Conservation (phyloP, 2,329 filamentous ascomycete species). For the Trichoderma lentiforme region DNA sequence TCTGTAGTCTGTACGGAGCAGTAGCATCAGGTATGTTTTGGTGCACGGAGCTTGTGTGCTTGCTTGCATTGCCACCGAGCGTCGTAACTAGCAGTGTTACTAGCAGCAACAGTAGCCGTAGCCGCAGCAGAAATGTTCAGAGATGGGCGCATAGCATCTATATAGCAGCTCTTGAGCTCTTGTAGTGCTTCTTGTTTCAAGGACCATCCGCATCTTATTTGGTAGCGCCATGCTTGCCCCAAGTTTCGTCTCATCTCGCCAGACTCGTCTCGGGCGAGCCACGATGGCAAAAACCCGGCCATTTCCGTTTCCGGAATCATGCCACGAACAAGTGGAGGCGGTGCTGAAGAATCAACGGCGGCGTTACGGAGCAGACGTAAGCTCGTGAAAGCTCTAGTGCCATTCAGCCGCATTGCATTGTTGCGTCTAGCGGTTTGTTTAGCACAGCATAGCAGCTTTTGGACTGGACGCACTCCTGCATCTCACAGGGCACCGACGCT, state of each 20-base stretch:
- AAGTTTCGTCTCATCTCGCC: not conserved
- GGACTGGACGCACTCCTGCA: slow-evolving; percentile 4
- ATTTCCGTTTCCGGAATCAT: slow-evolving; percentile 9
- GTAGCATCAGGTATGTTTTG: not conserved
- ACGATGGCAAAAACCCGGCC: not conserved
- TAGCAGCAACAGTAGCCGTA: not conserved
- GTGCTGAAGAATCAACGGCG: not conserved
- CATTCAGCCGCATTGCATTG: slow-evolving; percentile 4
- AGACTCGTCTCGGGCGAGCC: not conserved
- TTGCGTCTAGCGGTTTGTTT: not conserved
- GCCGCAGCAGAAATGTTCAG: not conserved
- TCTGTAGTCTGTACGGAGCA: not conserved
- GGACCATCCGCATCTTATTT: not conserved
- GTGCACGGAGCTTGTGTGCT: not conserved
- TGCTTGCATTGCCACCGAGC: too few relatives aligned
- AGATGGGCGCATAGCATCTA: not conserved
- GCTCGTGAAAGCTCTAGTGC: not conserved
- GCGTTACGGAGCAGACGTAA: not conserved
- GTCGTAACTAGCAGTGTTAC: not conserved
- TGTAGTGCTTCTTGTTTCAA: not conserved
- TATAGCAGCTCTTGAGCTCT: not conserved
- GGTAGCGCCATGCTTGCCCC: not conserved
- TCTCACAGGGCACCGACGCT: slow-evolving; percentile 3
- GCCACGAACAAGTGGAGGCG: slow-evolving; percentile 10
- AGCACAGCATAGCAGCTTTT: not conserved